Percentiles rank a stretch among this genome's conserved stretches.
These are phyloP conservation scores for Dothideomycetes sp. DNA, from an alignment of 2,329 filamentous ascomycete genomes.

Conservation along the genomic window DNA sequence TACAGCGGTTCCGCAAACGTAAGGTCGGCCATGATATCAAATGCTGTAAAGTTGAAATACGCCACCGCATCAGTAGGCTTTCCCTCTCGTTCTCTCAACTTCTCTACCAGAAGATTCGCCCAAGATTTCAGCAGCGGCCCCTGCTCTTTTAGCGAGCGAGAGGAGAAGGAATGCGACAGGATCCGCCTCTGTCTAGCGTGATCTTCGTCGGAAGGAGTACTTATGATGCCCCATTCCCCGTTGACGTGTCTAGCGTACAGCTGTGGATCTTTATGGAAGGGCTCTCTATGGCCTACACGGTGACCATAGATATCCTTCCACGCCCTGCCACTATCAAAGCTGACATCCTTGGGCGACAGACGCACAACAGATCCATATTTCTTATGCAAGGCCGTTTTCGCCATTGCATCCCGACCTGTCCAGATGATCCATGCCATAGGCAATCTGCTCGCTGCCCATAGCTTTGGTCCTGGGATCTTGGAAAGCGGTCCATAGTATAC, in stretches of 20 bases:
- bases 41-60: constrained; percentile 20
- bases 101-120: constrained; percentile 28
- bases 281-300: constrained; percentile 6
- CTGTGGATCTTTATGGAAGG: constrained; percentile 17
- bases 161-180: constrained; percentile 29
- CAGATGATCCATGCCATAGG: constrained; percentile 13
- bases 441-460: constrained; percentile 21
- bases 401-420: constrained; percentile 9
- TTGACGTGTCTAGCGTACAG: constrained; percentile 11
- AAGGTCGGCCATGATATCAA: constrained; percentile 15
- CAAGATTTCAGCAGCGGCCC: constrained; percentile 29
- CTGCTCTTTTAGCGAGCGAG: constrained; percentile 28
- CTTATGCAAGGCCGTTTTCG: constrained; percentile 21
- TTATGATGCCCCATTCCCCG: constrained; percentile 5
- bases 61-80: constrained; percentile 16
- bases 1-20: constrained; percentile 23
- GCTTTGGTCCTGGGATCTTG: constrained; percentile 31
- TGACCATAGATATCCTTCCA: constrained; percentile 30
- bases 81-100: constrained; percentile 24
- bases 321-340: constrained; percentile 26
- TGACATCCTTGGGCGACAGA: constrained; percentile 36
- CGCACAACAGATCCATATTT: constrained; percentile 37
- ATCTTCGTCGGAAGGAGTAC: constrained; percentile 23
- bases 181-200: constrained; percentile 28
- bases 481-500: constrained; percentile 32